A percentile compares a stretch with the other conserved stretches of the same genome.
Evolutionary conservation across 768 basidiomycete genomes (phyloP).

Genomic region (Pleurotus tuoliensis): DNA sequence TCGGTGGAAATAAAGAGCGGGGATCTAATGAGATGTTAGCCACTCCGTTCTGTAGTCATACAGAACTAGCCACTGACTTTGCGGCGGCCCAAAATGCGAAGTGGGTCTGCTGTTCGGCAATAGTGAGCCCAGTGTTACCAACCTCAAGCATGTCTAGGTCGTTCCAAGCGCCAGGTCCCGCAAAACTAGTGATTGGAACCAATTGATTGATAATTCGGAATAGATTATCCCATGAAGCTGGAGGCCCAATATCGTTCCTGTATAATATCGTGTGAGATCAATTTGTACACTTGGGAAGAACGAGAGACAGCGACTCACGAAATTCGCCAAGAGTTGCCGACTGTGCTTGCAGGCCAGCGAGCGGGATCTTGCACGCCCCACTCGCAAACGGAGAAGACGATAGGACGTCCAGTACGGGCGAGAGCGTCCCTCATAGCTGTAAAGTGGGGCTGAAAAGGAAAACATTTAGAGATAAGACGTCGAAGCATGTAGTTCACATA

Average conservation of each 20-base stretch:
- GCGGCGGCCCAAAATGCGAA: slow-evolving; percentile 53
- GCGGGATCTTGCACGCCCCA: slow-evolving; percentile 52
- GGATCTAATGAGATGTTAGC: slow-evolving; percentile 21
- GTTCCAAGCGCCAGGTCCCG: slow-evolving; percentile 42
- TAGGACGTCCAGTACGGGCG: slow-evolving; percentile 37
- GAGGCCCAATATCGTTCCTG: slow-evolving; percentile 46
- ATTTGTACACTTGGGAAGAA: neutral
- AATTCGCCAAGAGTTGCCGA: slow-evolving; percentile 51
- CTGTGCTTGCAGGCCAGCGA: slow-evolving; percentile 40
- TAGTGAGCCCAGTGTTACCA: slow-evolving; percentile 40
- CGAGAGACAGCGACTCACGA: slow-evolving; percentile 25
- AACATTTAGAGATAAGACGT: neutral
- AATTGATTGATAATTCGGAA: slow-evolving; percentile 49
- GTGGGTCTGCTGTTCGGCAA: slow-evolving; percentile 40
- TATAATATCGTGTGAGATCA: neutral
- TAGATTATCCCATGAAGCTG: slow-evolving; percentile 42
- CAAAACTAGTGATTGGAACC: slow-evolving; percentile 47
- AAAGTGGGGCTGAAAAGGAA: slow-evolving; percentile 32
- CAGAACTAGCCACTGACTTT: slow-evolving; percentile 26
- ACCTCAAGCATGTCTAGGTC: slow-evolving; percentile 53
- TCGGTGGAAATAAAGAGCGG: slow-evolving; percentile 44
- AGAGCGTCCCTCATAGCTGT: slow-evolving; percentile 44
- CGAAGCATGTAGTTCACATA: neutral
- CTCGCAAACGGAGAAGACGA: slow-evolving; percentile 50
- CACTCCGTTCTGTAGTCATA: neutral